phyloP scores from a whole-genome alignment of 2,329 filamentous ascomycete genomes.

The Lachnellula cervina region DNA sequence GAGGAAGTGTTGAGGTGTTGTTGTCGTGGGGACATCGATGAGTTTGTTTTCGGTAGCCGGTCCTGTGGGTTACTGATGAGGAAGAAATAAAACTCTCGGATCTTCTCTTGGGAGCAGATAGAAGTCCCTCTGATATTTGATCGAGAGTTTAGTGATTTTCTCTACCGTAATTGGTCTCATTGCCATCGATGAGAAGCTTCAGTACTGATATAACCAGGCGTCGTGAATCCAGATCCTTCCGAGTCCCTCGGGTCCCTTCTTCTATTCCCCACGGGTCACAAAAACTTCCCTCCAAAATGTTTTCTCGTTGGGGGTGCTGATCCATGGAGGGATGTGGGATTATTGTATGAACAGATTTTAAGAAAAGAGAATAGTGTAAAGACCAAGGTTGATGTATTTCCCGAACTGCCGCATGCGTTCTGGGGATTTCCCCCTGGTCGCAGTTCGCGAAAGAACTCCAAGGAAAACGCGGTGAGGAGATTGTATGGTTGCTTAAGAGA shows the following conservation, averaged over 20 bases:
- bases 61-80: neutral
- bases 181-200: neutral
- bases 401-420: constrained; percentile 31
- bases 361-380: constrained; percentile 34
- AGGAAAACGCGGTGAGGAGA: constrained; percentile 18
- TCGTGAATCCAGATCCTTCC: neutral
- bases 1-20: constrained; percentile 32
- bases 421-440: constrained; percentile 27
- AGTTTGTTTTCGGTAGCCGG: neutral
- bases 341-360: constrained; percentile 45
- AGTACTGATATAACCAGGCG: neutral
- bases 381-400: constrained; percentile 30
- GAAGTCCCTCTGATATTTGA: constrained; percentile 1
- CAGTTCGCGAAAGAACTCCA: constrained; percentile 21
- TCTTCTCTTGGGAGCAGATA: constrained; percentile 6
- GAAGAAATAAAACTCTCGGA: neutral
- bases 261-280: constrained; percentile 19
- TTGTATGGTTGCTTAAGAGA: constrained; percentile 18
- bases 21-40: constrained; percentile 34
- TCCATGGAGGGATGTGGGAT: constrained; percentile 25
- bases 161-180: neutral
- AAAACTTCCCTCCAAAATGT: constrained; percentile 24
- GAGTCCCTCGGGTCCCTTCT: neutral
- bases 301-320: constrained; percentile 29
- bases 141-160: neutral